Conservation (phyloP, 169 alveolate genomes). For the Theileria orientalis region DNA sequence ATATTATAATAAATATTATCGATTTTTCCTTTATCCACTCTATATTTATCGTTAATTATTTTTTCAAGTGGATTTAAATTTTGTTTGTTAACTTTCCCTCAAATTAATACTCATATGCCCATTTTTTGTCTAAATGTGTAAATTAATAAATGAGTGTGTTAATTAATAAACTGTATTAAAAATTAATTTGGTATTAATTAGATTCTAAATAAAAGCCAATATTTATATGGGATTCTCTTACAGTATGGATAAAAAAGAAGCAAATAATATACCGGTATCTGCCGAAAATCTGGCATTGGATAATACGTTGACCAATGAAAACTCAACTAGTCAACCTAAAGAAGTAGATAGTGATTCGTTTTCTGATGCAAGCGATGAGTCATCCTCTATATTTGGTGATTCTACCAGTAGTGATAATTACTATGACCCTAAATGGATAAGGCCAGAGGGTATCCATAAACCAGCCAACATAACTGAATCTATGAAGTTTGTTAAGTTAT, state of each 20-base stretch:
- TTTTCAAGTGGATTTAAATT: too few species aligned
- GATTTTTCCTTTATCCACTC: not conserved
- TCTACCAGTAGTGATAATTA: slow-evolving; percentile 18
- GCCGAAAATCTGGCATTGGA: not conserved
- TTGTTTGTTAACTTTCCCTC: too few species aligned
- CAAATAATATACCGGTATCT: not conserved
- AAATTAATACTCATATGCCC: too few species aligned
- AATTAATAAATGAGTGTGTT: not conserved
- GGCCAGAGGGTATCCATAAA: slow-evolving; percentile 23
- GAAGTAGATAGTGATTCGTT: not conserved
- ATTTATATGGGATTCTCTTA: not conserved
- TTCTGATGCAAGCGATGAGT: not conserved
- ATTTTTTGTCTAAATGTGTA: not conserved
- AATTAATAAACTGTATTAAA: too few species aligned
- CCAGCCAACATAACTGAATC: slow-evolving; percentile 50
- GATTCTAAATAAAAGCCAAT: not conserved
- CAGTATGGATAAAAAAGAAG: not conserved
- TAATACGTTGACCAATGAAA: not conserved
- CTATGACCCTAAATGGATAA: slow-evolving; percentile 24
- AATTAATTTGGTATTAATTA: not conserved
- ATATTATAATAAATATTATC: not conserved
- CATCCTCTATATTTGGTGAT: slow-evolving; percentile 14
- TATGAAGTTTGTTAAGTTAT: slow-evolving; percentile 58
- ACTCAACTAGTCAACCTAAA: not conserved
- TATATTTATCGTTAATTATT: not conserved